phyloP scores from a whole-genome alignment of 2,329 filamentous ascomycete genomes.

The Sclerotinia borealis region DNA sequence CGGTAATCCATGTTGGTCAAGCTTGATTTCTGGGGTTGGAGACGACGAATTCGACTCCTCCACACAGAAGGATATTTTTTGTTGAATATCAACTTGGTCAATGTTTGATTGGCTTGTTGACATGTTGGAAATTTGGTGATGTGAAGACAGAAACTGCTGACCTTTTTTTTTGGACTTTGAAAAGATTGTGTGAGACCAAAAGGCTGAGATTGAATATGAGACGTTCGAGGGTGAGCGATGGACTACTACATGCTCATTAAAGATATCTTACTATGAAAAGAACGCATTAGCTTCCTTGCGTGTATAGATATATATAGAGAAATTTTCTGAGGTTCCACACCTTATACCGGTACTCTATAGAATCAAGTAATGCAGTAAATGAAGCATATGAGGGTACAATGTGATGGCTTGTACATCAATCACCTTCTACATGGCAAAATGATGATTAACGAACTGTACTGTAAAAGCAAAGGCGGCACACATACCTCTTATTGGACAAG shows the following conservation, averaged over 20 bases:
- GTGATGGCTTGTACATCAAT: not conserved
- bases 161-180: not conserved
- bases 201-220: not conserved
- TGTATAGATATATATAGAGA: not conserved
- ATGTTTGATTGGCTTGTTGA: not conserved
- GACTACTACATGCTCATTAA: slow-evolving; percentile 1
- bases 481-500: not conserved
- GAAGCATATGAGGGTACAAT: not conserved
- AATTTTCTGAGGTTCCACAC: not conserved
- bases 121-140: not conserved
- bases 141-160: not conserved
- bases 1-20: slow-evolving; percentile 25
- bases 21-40: slow-evolving; percentile 13
- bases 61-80: slow-evolving; percentile 4
- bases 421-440: not conserved
- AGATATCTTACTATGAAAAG: not conserved
- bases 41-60: slow-evolving; percentile 9
- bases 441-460: not conserved
- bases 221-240: not conserved
- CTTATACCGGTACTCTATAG: not conserved
- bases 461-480: not conserved
- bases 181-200: not conserved
- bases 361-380: not conserved
- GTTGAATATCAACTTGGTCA: slow-evolving; percentile 3
- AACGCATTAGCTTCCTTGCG: not conserved